Conservation (phyloP, 2,329 filamentous ascomycete species). For the Lasiodiplodia theobromae region DNA sequence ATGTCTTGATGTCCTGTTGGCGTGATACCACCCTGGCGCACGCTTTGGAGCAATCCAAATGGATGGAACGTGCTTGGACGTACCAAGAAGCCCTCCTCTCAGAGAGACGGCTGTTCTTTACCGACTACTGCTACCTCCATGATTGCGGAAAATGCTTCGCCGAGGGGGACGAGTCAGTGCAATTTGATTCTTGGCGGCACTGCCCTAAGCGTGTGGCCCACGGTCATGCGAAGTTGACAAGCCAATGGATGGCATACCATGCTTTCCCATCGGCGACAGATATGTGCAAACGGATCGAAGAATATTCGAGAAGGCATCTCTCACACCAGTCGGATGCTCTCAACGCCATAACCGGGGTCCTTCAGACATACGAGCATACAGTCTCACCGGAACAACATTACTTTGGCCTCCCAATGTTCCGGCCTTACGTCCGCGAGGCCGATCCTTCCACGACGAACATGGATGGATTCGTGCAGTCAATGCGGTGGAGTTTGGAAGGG, state of each 20-base stretch:
- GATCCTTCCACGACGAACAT: neutral
- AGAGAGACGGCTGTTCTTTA: neutral
- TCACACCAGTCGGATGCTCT: neutral
- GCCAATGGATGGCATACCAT: neutral
- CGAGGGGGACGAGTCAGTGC: neutral
- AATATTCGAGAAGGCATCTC: neutral
- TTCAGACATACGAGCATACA: fast-evolving
- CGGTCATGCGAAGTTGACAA: neutral
- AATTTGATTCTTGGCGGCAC: neutral
- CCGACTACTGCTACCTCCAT: neutral
- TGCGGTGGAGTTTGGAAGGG: neutral
- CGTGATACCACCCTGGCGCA: neutral
- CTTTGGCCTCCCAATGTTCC: neutral
- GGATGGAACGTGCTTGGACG: neutral
- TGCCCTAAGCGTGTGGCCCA: neutral
- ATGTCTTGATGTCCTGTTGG: neutral
- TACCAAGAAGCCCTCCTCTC: neutral
- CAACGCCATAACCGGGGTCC: neutral
- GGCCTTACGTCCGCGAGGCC: neutral
- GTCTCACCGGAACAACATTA: neutral
- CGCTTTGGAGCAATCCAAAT: neutral
- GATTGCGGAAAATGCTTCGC: neutral
- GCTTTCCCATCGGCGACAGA: neutral
- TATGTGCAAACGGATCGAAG: neutral
- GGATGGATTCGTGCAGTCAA: neutral